These are phyloP conservation scores for Citrullus colocynthis DNA, from an alignment of 306 rosid genomes.

Conservation along the genomic window DNA sequence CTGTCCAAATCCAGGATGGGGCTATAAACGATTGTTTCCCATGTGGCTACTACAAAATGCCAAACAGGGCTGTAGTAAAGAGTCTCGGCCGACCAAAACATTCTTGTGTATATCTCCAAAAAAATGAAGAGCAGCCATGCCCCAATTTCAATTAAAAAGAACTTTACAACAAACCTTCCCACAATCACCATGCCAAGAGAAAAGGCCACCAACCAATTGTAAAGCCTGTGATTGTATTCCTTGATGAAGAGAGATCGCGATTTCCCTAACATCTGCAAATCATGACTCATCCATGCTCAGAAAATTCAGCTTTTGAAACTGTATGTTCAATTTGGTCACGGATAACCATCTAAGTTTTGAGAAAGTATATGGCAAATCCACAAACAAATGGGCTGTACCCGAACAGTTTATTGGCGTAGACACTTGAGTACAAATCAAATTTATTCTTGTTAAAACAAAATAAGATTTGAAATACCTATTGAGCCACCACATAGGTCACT, in stretches of 20 bases:
- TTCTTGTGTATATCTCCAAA: constrained; percentile 87
- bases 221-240: constrained; percentile 84
- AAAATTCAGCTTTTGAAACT: constrained; percentile 13
- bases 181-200: constrained; percentile 81
- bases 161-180: constrained; percentile 76
- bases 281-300: constrained; percentile 4
- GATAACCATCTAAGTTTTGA: neutral
- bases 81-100: constrained; percentile 93
- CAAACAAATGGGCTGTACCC: neutral
- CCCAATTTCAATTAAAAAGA: constrained; percentile 70
- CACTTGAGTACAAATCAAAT: neutral
- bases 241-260: constrained; percentile 68
- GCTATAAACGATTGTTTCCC: constrained; percentile 92
- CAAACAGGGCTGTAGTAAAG: constrained; percentile 86
- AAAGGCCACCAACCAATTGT: constrained; percentile 96
- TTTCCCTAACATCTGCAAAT: constrained; percentile 72
- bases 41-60: constrained; percentile 71
- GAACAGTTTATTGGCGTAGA: neutral
- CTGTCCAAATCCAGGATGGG: constrained; percentile 93
- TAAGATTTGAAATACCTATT: neutral
- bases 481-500: neutral
- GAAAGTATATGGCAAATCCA: neutral
- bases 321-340: neutral
- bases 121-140: constrained; percentile 90
- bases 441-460: neutral